Evolutionary conservation across 2,329 filamentous ascomycete genomes (phyloP), one percentile per base, ranked within the genome.

Genomic region (Dactylellina leptospora): DNA sequence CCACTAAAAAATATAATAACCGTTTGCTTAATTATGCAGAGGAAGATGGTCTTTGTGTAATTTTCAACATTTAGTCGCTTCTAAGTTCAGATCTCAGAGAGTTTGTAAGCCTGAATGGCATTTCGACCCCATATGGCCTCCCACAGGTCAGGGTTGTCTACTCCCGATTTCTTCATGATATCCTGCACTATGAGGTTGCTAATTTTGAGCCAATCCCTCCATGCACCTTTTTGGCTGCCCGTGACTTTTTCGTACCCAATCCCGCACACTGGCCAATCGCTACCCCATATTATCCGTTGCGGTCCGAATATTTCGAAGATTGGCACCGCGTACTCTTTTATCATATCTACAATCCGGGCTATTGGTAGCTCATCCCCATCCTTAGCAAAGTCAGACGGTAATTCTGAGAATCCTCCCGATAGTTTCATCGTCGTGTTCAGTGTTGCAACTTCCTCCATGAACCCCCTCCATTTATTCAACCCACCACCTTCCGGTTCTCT

Each of bases 231-330:
- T 38, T 72, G 68, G 9, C 30, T 22, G 13, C 68, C 68, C 51
- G 45, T 48, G 13, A 82, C 69, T 30, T 72, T 48, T 13, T 54
- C 71, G 51, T 75, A 81, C 0, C 86, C 85, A 30, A 91, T 81
- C 74, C 91, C 93, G 81, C 92, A 96, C 0, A 97, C 89, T 1
- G 93, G 93, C 93, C 93, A 97, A 80, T 97, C 92, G 74, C 90
- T 93, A 22, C 89, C 93, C 80, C 95, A 97, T 88, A 97, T 92
- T 78, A 95, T 84, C 74, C 91, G 84, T 20, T 82, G 78, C 0
- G 89, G 81, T 1, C 90, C 88, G 77, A 96, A 97, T 0, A 85
- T 85, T 25, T 87, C 85, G 56, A 96, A 85, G 0, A 93, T 81
- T 56, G 89, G 85, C 71, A 87, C 25, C 13, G 53, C 68, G 20